Evolutionary conservation across 768 basidiomycete species (phyloP).

Genomic region (button mushroom (Agaricus bisporus)): DNA sequence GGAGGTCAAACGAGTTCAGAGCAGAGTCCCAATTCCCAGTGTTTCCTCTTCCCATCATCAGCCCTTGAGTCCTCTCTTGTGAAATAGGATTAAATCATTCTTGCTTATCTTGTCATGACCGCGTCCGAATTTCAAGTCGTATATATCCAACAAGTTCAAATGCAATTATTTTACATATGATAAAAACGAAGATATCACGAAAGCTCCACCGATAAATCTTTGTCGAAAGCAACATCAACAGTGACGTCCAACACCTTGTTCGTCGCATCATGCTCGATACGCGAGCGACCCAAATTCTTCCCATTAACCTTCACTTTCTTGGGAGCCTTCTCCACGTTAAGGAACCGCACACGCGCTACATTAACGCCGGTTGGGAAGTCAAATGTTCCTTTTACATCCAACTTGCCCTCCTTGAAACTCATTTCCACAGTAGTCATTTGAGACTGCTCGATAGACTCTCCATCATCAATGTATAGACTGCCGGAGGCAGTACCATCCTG

Average conservation of each 20-base stretch:
- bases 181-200: neutral
- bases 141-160: too few species aligned
- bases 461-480: constrained; percentile 58
- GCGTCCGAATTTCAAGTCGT: too few species aligned
- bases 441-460: constrained; percentile 39
- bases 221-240: constrained; percentile 27
- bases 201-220: constrained; percentile 7
- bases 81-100: too few species aligned
- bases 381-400: constrained; percentile 32
- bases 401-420: constrained; percentile 21
- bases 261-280: constrained; percentile 27
- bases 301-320: constrained; percentile 24
- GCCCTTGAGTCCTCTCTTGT: too few species aligned
- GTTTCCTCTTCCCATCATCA: too few species aligned
- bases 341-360: constrained; percentile 30
- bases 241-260: constrained; percentile 39
- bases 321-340: constrained; percentile 27
- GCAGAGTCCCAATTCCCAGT: too few species aligned
- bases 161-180: too few species aligned
- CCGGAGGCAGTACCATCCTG: constrained; percentile 47
- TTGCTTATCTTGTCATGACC: too few species aligned
- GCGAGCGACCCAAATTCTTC: constrained; percentile 14
- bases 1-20: too few species aligned
- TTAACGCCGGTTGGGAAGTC: constrained; percentile 32
- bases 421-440: constrained; percentile 27